These are phyloP conservation scores for Protomyces macrosporus DNA, from an alignment of 1,139 yeast species.

Conservation along the genomic window DNA sequence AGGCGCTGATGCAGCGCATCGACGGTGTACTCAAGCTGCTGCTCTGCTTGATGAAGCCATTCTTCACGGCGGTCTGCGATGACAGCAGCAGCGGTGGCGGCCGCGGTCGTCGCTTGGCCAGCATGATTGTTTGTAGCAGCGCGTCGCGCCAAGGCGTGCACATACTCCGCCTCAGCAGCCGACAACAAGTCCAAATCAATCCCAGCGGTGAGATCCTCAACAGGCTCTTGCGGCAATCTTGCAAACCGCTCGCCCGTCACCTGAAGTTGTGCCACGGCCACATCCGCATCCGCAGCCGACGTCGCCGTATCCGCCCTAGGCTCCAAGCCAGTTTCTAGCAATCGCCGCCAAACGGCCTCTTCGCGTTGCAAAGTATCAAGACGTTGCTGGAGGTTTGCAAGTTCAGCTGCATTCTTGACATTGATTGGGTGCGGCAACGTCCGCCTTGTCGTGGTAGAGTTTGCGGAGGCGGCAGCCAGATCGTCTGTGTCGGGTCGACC, in stretches of 20 bases:
- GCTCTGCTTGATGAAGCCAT: constrained; percentile 21
- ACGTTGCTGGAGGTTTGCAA: constrained; percentile 47
- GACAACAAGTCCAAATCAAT: constrained; percentile 21
- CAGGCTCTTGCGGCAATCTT: not conserved
- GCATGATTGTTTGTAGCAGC: constrained; percentile 12
- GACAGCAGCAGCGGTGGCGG: not conserved
- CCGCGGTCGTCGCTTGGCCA: not conserved
- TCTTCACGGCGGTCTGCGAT: constrained; percentile 1
- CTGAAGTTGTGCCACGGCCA: not conserved
- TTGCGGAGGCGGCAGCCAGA: constrained; percentile 30
- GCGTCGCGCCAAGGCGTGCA: constrained; percentile 11
- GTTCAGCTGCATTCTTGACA: constrained; percentile 46
- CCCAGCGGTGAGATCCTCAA: not conserved
- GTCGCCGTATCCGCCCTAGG: constrained; percentile 17
- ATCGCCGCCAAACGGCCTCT: constrained; percentile 24
- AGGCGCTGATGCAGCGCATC: constrained; percentile 30
- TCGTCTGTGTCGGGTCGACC: constrained; percentile 38
- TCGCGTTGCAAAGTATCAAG: constrained; percentile 35
- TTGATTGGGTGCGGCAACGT: constrained; percentile 56
- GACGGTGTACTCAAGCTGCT: constrained; percentile 28
- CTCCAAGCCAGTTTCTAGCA: not conserved
- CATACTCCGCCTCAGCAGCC: constrained; percentile 30
- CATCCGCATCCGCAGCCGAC: not conserved
- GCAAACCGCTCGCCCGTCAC: constrained; percentile 7
- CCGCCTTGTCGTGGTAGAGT: constrained; percentile 27